These are phyloP conservation scores for Petunia secreta DNA, from an alignment of 257 asterid genomes.

Conservation along the genomic window DNA sequence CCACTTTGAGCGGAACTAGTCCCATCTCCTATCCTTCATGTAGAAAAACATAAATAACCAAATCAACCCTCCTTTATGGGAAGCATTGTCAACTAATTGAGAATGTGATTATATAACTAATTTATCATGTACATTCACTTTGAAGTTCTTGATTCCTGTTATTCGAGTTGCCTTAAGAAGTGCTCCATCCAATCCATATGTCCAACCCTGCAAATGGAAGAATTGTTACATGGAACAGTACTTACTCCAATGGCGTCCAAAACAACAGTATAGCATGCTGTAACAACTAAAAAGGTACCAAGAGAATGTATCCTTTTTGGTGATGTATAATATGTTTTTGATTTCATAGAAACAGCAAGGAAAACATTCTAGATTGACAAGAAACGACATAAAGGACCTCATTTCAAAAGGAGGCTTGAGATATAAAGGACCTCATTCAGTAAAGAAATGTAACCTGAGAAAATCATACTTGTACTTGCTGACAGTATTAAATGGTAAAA, in stretches of 20 bases:
- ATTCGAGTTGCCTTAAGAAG: slow-evolving; percentile 73
- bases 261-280: neutral
- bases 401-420: neutral
- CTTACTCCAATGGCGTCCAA: neutral
- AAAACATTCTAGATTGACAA: neutral
- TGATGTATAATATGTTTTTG: neutral
- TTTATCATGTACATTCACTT: slow-evolving; percentile 50
- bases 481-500: neutral
- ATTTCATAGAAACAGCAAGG: neutral
- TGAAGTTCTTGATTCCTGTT: slow-evolving; percentile 78
- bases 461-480: neutral
- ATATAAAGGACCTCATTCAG: neutral
- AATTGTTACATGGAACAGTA: neutral
- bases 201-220: slow-evolving; percentile 68
- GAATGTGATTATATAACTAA: neutral
- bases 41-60: slow-evolving; percentile 26
- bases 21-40: slow-evolving; percentile 75
- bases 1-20: slow-evolving; percentile 64
- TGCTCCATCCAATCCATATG: slow-evolving; percentile 80
- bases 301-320: neutral
- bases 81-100: neutral
- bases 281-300: neutral
- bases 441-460: neutral
- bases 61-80: neutral
- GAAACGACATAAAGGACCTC: neutral